Evolutionary conservation across 345 rosid genomes (phyloP), one percentile per base, ranked within the genome.

Genomic region (Melastoma malabathricum): DNA sequence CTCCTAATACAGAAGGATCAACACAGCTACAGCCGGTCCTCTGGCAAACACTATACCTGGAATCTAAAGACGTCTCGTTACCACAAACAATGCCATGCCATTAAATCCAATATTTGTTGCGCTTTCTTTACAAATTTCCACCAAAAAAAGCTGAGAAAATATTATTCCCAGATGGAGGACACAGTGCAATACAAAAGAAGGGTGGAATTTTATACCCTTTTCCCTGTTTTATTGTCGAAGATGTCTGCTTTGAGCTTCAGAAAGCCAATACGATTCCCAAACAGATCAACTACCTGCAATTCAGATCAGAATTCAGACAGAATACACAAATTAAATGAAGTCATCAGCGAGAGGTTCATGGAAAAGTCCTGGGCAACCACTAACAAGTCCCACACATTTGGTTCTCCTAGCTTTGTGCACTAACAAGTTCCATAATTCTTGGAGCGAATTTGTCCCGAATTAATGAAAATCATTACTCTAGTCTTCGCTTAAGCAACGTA

Each of bases 11-110:
- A 90, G 74, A 51, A 86, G 86, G 69, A 86, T 78, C 19, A 90
- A 77, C 60, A 90, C 85, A 0, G 98, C 68, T 19, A 84, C 96
- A 44, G 98, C 94, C 16, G 89, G 85, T 67, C 98, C 98, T 71
- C 96, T 62, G 41, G 94, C 89, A 57, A 90, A 86, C n/a, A 90
- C 98, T 62, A 90, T 75, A 66, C 92, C 98, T 74, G 96, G 96
- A 72, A 84, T 76, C 96, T 90, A 80, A 54, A 57, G 69, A 63
- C 47, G 15, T 53, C 39, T 80, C 59, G 72, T 70, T 58, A 60
- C 46, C 55, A 44, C 15, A 3, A 34, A 31, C 23, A 34, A 34
- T 8, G 10, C 41, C 12, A 12, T 34, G 41, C 41, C 41, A 34
- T 34, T 34, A 34, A 34, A 34, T 34, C 41, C 41, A 34, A 34